Percentiles rank a stretch among this genome's conserved stretches.
Conservation (phyloP, 306 rosid genomes). For the Albizia julibrissin region DNA sequence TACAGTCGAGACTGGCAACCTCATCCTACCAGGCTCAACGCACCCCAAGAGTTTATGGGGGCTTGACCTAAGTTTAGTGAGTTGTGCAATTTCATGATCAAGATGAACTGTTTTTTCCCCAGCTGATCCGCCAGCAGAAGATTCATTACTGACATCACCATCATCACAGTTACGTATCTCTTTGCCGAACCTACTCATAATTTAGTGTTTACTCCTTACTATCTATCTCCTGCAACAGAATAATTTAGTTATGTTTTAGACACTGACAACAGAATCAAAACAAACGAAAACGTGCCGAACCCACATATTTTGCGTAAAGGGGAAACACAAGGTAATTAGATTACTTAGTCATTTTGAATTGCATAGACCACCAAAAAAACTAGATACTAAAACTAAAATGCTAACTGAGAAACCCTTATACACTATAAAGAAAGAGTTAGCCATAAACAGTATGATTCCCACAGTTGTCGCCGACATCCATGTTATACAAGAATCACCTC, state of each 20-base stretch:
- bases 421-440: background rate
- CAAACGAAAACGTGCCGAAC: constrained; percentile 6
- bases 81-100: constrained; percentile 61
- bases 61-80: constrained; percentile 47
- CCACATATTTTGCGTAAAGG: background rate
- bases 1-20: constrained; percentile 50
- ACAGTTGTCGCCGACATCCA: background rate
- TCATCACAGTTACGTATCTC: constrained; percentile 31
- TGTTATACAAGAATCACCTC: background rate
- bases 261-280: constrained; percentile 20
- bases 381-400: background rate
- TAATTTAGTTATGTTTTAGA: constrained; percentile 6
- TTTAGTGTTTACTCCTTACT: constrained; percentile 17
- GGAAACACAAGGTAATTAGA: background rate
- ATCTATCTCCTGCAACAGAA: constrained; percentile 35
- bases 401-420: constrained; percentile 6
- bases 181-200: constrained; percentile 48
- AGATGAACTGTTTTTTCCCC: constrained; percentile 36
- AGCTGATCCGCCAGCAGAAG: constrained; percentile 24
- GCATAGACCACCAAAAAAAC: constrained; percentile 22
- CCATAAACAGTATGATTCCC: constrained; percentile 17
- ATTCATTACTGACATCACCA: constrained; percentile 29
- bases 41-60: constrained; percentile 45
- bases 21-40: constrained; percentile 42
- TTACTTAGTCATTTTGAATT: constrained; percentile 9